phyloP scores from a whole-genome alignment of 352 stramenopile species.

The Globisporangium cystogenes region DNA sequence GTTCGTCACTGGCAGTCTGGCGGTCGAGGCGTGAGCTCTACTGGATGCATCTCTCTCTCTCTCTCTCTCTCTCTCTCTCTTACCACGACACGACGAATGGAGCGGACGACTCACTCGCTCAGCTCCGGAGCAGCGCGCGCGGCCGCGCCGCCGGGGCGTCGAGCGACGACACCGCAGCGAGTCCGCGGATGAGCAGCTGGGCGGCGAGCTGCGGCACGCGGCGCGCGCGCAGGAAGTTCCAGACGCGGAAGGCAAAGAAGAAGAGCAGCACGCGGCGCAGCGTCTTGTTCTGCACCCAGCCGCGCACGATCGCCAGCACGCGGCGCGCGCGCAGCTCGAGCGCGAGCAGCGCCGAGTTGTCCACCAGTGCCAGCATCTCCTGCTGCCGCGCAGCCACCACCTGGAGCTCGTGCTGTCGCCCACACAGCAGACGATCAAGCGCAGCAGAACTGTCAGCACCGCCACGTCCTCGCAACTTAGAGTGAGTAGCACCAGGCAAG shows the following conservation, averaged over 20 bases:
- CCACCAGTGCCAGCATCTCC: constrained; percentile 23
- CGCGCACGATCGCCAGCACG: constrained; percentile 25
- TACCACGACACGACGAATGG: background rate
- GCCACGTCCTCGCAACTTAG: no score
- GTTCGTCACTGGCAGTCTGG: background rate
- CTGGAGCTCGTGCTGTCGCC: constrained; percentile 44
- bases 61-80: background rate
- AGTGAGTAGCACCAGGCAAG: background rate
- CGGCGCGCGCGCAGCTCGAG: constrained; percentile 32
- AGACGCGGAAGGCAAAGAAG: constrained; percentile 38
- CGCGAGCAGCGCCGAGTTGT: constrained; percentile 41
- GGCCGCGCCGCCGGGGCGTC: constrained; percentile 17
- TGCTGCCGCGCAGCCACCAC: constrained; percentile 28
- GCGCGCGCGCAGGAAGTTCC: constrained; percentile 42
- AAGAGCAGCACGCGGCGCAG: constrained; percentile 50
- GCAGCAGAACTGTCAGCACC: background rate
- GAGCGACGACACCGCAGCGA: constrained; percentile 48
- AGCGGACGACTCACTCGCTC: background rate
- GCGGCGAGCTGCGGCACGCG: constrained; percentile 53
- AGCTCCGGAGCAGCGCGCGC: constrained; percentile 4
- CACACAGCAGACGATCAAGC: background rate
- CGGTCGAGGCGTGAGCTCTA: background rate
- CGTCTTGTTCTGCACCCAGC: constrained; percentile 41
- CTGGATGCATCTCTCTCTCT: background rate
- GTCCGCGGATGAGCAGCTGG: constrained; percentile 52